A percentile compares a stretch with the other conserved stretches of the same genome.
phyloP scores from a whole-genome alignment of 306 rosid species.

The Hippophae rhamnoides region DNA sequence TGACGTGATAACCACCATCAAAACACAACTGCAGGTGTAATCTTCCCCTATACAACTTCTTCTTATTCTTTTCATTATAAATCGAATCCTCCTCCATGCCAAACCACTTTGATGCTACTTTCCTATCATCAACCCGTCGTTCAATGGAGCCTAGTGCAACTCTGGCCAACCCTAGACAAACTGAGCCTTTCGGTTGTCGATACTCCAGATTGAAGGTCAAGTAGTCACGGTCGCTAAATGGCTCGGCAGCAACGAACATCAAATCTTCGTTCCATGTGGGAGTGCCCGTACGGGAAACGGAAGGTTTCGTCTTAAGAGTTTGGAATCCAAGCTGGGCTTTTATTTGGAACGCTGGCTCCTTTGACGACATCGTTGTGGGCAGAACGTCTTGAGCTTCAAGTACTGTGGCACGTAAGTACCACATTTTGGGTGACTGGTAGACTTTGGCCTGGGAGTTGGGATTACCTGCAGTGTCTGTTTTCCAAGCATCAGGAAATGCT shows the following conservation, averaged over 20 bases:
- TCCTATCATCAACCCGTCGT: conserved; percentile 74
- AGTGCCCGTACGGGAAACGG: conserved; percentile 24
- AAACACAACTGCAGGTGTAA: conserved; percentile 60
- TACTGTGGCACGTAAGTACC: conserved; percentile 72
- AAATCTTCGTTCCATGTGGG: conserved; percentile 74
- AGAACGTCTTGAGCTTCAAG: conserved; percentile 66
- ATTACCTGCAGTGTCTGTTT: conserved; percentile 36
- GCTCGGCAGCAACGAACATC: conserved; percentile 71
- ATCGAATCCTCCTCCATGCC: conserved; percentile 25
- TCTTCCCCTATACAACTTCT: conserved; percentile 41
- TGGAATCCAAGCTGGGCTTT: conserved; percentile 65
- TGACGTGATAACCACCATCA: conserved; percentile 93
- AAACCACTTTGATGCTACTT: conserved; percentile 59
- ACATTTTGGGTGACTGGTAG: conserved; percentile 78
- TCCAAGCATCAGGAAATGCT: conserved; percentile 69
- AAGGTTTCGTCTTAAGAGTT: conserved; percentile 32
- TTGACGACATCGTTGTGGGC: conserved; percentile 19
- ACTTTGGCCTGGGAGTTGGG: conserved; percentile 46
- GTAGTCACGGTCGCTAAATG: conserved; percentile 40
- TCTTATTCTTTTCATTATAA: conserved; percentile 18
- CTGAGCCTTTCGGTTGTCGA: conserved; percentile 31
- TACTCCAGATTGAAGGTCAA: conserved; percentile 41
- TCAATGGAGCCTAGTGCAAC: conserved; percentile 47
- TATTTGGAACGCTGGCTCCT: conserved; percentile 42
- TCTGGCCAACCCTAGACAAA: conserved; percentile 27